Conservation (phyloP, 1,284 basidiomycete species). For the Sanghuangporus sanghuang region DNA sequence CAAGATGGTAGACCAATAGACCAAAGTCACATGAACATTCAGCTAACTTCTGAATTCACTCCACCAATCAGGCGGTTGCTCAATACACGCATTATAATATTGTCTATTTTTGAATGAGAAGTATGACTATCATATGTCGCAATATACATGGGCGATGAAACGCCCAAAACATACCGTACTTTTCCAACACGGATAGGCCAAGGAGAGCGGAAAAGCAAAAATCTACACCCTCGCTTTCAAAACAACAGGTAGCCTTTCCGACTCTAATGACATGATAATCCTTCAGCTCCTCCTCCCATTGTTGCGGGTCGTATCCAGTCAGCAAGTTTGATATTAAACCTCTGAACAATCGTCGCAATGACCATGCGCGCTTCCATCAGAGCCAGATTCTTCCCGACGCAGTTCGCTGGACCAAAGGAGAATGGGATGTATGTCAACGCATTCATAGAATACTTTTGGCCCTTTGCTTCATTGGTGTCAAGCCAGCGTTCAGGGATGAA, state of each 20-base stretch:
- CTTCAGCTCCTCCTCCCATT: constrained; percentile 28
- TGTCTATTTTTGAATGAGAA: no score
- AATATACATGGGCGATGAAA: no score
- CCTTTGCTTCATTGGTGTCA: neutral
- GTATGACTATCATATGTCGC: no score
- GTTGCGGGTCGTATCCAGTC: constrained; percentile 20
- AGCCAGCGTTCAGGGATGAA: constrained; percentile 43
- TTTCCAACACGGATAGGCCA: no score
- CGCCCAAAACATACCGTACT: no score
- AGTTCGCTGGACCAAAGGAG: constrained; percentile 31
- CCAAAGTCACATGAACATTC: no score
- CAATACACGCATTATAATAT: no score
- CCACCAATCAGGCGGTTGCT: no score
- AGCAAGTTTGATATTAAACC: constrained; percentile 27
- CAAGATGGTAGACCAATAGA: no score
- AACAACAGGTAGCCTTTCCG: constrained; percentile 24
- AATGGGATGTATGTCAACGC: constrained; percentile 36
- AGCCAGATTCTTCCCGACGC: constrained; percentile 30
- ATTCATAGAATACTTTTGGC: constrained; percentile 16
- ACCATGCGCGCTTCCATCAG: constrained; percentile 28
- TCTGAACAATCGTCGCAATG: constrained; percentile 25
- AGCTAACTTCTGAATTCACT: no score
- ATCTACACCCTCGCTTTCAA: constrained; percentile 18
- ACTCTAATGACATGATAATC: constrained; percentile 27
- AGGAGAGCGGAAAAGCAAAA: no score